These are phyloP conservation scores for Hydnomerulius pinastri DNA, from an alignment of 768 basidiomycete species.

Conservation along the genomic window DNA sequence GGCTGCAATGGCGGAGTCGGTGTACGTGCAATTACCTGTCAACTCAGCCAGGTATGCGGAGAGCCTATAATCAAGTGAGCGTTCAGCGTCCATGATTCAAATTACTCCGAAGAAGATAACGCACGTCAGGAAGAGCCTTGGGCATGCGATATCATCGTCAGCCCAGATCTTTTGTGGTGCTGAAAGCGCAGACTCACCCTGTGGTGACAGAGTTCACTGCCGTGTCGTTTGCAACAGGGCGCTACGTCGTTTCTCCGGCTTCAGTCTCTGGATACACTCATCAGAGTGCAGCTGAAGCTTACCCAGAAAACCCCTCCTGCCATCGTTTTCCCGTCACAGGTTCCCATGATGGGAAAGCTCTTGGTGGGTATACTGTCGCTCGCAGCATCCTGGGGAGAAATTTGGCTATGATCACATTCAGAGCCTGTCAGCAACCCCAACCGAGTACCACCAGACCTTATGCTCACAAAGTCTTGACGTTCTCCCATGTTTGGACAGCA, in stretches of 20 bases:
- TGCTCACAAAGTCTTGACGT: slow-evolving; percentile 47
- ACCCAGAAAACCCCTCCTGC: slow-evolving; percentile 61
- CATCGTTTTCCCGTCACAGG: slow-evolving; percentile 52
- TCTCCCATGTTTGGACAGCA: slow-evolving; percentile 50
- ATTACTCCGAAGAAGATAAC: slow-evolving; percentile 9
- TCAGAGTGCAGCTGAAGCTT: no score
- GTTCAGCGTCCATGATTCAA: background rate
- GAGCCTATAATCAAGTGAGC: slow-evolving; percentile 31
- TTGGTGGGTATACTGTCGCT: slow-evolving; percentile 43
- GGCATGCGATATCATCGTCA: no score
- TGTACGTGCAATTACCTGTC: slow-evolving; percentile 47
- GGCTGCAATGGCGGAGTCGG: slow-evolving; percentile 44
- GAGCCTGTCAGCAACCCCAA: no score
- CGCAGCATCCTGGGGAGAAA: slow-evolving; percentile 42
- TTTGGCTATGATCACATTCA: slow-evolving; percentile 11
- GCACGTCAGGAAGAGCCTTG: slow-evolving; percentile 45
- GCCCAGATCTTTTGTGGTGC: no score
- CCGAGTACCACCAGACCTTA: no score
- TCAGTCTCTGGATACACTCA: no score
- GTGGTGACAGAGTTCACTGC: slow-evolving; percentile 53
- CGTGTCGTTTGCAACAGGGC: slow-evolving; percentile 44
- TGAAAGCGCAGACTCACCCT: no score
- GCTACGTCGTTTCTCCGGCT: slow-evolving; percentile 26
- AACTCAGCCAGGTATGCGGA: slow-evolving; percentile 52
- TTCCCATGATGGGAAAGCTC: slow-evolving; percentile 39